Base-by-base conservation (phyloP, 768 basidiomycete species). In the Pulveroboletus sp. region DNA sequence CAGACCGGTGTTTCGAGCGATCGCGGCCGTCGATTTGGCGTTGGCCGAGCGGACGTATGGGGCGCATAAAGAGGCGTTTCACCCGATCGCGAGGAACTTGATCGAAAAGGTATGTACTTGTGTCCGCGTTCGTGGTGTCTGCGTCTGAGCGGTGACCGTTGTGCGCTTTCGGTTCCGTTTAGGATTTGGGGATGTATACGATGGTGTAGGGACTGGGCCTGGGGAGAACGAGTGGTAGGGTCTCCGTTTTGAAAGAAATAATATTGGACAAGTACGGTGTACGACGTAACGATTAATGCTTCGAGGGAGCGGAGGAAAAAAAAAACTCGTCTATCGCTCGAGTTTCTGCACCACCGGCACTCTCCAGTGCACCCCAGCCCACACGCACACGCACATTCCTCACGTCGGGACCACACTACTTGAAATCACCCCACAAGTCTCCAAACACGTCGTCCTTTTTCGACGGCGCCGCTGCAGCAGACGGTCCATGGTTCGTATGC, bases 351-450 rank as follows among this genome's bases (percentile, higher is more conserved):
- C 9, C 30, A 10, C 33, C 14, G 14, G 5, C 26, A 4, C 15
- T n/a, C 15, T 1, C 26, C 39, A 41, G 15, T 11, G 24, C 8
- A 14, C 15, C 8, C 26, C 27, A 41, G n/a, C n/a, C n/a, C n/a
- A n/a, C n/a, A n/a, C n/a, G n/a, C n/a, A n/a, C n/a, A n/a, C n/a
- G n/a, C n/a, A 26, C 5, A 4, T 26, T 15, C 17, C 8, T 8
- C 1, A 43, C 9, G 3, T 33, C 43, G 3, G 6, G 14, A 21
- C 14, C 35, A 11, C 36, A 3, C 17, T 47, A 90, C 74, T 89
- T 89, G 67, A 88, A 88, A 35, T 83, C 80, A 43, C 87, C 86
- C 89, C 89, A 91, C 43, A 92, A 66, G 67, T 91, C 87, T 7
- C 85, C 87, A 61, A 91, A 91, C 7, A 73, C 82, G 58, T 92